These are phyloP conservation scores for Mycosarcoma maydis DNA, from an alignment of 1,284 basidiomycete genomes.

Conservation along the genomic window DNA sequence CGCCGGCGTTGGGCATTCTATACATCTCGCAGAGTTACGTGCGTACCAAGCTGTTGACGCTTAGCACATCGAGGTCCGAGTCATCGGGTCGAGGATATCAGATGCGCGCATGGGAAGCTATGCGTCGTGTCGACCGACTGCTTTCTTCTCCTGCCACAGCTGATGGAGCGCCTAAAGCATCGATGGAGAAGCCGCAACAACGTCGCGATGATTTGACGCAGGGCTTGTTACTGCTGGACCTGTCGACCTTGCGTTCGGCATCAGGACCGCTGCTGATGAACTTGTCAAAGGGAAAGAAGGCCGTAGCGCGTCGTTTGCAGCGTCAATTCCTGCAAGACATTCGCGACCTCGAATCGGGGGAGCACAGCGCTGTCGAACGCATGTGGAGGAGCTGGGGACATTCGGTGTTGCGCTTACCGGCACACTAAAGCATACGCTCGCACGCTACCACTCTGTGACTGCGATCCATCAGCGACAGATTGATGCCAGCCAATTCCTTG, in stretches of 20 bases:
- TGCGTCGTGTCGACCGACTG: constrained; percentile 67
- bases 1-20: constrained; percentile 84
- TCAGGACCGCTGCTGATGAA: constrained; percentile 46
- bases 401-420: constrained; percentile 25
- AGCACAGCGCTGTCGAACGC: constrained; percentile 74
- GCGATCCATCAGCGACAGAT: no score
- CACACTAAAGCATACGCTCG: not conserved
- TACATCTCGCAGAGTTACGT: constrained; percentile 71
- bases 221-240: constrained; percentile 78
- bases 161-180: not conserved
- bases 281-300: constrained; percentile 37
- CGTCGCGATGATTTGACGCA: constrained; percentile 69
- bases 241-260: constrained; percentile 75
- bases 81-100: constrained; percentile 66
- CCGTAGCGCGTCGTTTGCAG: constrained; percentile 69
- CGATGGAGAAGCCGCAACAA: not conserved
- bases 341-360: constrained; percentile 77
- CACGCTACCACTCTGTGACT: no score
- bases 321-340: constrained; percentile 87
- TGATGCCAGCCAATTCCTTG: no score
- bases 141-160: constrained; percentile 49
- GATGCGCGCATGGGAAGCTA: constrained; percentile 67
- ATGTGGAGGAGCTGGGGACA: constrained; percentile 87
- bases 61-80: constrained; percentile 69
- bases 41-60: constrained; percentile 72